A percentile compares a stretch with the other conserved stretches of the same genome.
Conservation (phyloP, 257 asterid species). For the Asclepias syriaca region DNA sequence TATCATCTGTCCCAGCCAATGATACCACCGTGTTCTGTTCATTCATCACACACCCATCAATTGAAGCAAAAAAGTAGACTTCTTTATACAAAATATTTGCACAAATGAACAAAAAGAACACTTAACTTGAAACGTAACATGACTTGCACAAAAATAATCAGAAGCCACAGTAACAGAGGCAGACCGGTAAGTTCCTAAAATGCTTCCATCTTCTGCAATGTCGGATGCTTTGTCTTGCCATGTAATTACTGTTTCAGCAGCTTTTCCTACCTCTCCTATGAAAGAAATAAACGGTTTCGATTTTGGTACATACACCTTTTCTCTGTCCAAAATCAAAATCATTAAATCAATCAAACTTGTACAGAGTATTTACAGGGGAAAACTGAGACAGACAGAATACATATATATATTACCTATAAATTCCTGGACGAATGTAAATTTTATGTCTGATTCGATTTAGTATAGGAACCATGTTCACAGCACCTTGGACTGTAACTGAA, state of each 20-base stretch:
- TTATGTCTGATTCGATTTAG: conserved; percentile 41
- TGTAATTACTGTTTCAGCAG: conserved; percentile 40
- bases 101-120: no score
- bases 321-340: conserved; percentile 32
- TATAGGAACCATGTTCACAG: conserved; percentile 63
- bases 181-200: conserved; percentile 56
- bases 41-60: no score
- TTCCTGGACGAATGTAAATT: conserved; percentile 59
- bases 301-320: conserved; percentile 59
- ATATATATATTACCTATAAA: conserved; percentile 50
- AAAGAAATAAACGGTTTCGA: conserved; percentile 64
- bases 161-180: conserved; percentile 68
- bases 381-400: no score
- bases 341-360: neutral
- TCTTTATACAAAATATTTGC: no score
- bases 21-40: conserved; percentile 54
- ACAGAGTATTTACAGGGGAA: neutral
- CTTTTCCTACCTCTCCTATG: conserved; percentile 41
- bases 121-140: conserved; percentile 63
- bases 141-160: conserved; percentile 66
- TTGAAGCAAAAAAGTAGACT: no score
- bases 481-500: conserved; percentile 73
- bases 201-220: conserved; percentile 26
- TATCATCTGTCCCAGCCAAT: conserved; percentile 30
- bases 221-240: conserved; percentile 82